Percentiles rank a stretch among this genome's conserved stretches.
These are phyloP conservation scores for Nicotiana rustica DNA, from an alignment of 305 asterid genomes.

Conservation along the genomic window DNA sequence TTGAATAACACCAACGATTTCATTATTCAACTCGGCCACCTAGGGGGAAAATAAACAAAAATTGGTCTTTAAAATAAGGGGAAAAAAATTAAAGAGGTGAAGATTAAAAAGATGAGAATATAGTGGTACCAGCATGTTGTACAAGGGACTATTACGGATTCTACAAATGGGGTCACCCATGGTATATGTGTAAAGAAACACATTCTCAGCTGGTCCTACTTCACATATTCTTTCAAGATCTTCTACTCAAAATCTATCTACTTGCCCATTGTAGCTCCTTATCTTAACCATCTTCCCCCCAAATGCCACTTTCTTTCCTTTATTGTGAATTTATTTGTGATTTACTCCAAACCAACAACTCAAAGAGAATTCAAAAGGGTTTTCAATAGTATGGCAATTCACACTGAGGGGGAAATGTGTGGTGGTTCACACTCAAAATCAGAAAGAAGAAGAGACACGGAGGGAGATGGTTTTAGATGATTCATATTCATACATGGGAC, in stretches of 20 bases:
- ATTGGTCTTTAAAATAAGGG: neutral
- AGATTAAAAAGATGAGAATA: neutral
- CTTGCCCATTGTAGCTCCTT: constrained; percentile 45
- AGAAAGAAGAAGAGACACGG: too few relatives aligned
- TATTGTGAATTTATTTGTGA: neutral
- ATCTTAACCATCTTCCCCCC: constrained; percentile 45
- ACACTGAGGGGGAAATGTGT: neutral
- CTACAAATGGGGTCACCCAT: constrained; percentile 59
- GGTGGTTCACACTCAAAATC: too few relatives aligned
- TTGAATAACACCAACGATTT: constrained; percentile 50
- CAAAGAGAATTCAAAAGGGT: neutral
- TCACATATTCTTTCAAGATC: constrained; percentile 54
- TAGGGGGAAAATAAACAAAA: constrained; percentile 1
- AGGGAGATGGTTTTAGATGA: neutral
- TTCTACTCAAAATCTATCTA: constrained; percentile 46
- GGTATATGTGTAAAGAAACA: constrained; percentile 50
- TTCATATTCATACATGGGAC: too few relatives aligned
- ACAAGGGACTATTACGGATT: constrained; percentile 54
- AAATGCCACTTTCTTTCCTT: constrained; percentile 37
- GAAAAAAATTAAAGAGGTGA: too few relatives aligned
- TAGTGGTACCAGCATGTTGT: constrained; percentile 49
- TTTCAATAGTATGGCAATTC: neutral
- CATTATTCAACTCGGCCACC: constrained; percentile 54
- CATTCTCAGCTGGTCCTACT: constrained; percentile 51
- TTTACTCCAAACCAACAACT: neutral